Conservation (phyloP, 129 eudicot species). For the Dittrichia graveolens region DNA sequence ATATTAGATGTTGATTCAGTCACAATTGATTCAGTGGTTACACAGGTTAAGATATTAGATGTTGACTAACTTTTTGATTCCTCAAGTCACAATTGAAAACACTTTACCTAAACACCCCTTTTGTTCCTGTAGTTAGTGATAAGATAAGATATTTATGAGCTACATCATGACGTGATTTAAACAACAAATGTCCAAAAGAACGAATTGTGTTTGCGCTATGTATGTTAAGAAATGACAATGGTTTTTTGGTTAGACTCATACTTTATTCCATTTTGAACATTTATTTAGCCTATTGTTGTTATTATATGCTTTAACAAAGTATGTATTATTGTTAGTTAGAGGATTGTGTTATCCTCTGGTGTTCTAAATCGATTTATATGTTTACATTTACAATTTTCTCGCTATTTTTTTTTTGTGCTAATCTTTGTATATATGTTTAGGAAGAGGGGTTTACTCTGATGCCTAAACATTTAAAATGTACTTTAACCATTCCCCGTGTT, state of each 20-base stretch:
- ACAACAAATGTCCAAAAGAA: background rate
- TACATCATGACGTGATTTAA: background rate
- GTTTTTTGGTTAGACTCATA: conserved; percentile 11
- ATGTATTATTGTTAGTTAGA: background rate
- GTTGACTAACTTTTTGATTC: no score
- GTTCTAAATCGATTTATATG: background rate
- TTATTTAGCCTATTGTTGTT: background rate
- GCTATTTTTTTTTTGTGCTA: conserved; percentile 16
- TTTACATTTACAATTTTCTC: no score
- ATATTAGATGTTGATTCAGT: no score
- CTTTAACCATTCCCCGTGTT: no score
- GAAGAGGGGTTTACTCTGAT: no score
- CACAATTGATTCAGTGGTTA: no score
- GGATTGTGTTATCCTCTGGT: background rate
- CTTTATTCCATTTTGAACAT: background rate
- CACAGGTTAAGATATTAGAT: no score
- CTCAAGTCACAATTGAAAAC: no score
- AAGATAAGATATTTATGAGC: conserved; percentile 1
- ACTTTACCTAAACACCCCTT: background rate
- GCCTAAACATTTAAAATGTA: no score
- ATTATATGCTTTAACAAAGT: background rate
- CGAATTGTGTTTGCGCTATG: background rate
- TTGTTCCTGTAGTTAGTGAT: background rate
- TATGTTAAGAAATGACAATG: background rate
- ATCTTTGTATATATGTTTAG: conserved; percentile 33